phyloP scores from a whole-genome alignment of 768 basidiomycete genomes.

The Leucocoprinus leucothites region DNA sequence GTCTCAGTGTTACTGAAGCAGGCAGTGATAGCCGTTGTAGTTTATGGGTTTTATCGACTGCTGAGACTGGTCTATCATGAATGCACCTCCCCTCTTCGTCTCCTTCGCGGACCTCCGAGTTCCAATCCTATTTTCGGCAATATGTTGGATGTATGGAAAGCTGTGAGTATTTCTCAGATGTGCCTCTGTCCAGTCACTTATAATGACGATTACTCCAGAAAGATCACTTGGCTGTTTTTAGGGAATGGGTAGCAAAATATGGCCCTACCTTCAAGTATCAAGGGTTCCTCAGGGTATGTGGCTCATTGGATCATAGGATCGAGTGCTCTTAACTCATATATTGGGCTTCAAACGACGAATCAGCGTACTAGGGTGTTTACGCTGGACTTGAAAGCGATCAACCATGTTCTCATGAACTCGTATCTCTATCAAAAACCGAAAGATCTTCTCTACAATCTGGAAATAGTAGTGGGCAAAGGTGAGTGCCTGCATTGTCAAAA shows the following conservation, averaged over 20 bases:
- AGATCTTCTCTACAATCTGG: too few relatives aligned
- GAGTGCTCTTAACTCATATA: too few relatives aligned
- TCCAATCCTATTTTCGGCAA: slow-evolving; percentile 46
- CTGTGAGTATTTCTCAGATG: slow-evolving; percentile 5
- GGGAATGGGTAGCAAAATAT: slow-evolving; percentile 46
- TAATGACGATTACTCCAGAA: too few relatives aligned
- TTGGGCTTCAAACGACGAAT: too few relatives aligned
- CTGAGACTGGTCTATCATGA: not conserved
- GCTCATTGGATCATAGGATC: too few relatives aligned
- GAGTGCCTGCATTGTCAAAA: too few relatives aligned
- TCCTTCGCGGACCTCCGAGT: not conserved
- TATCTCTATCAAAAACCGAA: slow-evolving; percentile 54
- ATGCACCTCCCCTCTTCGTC: not conserved
- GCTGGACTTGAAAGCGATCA: slow-evolving; percentile 56
- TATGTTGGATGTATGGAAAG: slow-evolving; percentile 33
- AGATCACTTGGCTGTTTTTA: slow-evolving; percentile 36
- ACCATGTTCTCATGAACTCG: slow-evolving; percentile 55
- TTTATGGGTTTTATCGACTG: not conserved
- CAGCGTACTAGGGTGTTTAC: slow-evolving; percentile 42
- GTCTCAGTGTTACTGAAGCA: too few relatives aligned
- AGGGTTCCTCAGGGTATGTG: too few relatives aligned
- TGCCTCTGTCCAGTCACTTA: too few relatives aligned
- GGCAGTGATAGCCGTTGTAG: too few relatives aligned
- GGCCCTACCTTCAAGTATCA: slow-evolving; percentile 39
- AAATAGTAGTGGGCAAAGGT: too few relatives aligned